A percentile compares a stretch with the other conserved stretches of the same genome.
Conservation (phyloP, 2,329 filamentous ascomycete species). For the Penicillium sp. region DNA sequence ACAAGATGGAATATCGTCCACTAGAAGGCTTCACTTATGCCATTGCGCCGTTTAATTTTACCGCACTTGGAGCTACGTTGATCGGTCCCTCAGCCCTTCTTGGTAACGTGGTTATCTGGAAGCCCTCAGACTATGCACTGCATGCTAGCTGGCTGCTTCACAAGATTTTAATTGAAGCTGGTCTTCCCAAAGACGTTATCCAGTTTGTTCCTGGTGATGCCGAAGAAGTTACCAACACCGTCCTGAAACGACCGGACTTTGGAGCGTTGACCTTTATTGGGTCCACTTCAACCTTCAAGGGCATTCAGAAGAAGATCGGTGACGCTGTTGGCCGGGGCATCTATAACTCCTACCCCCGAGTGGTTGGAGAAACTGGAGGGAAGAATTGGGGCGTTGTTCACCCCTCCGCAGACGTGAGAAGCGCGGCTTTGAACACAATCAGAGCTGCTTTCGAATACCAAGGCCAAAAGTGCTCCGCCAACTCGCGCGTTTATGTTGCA, state of each 20-base stretch:
- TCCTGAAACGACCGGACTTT: slow-evolving; percentile 75
- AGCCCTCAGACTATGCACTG: slow-evolving; percentile 82
- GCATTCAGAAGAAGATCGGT: slow-evolving; percentile 82
- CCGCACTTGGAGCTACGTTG: slow-evolving; percentile 85
- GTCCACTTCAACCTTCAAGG: slow-evolving; percentile 84
- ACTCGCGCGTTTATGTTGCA: slow-evolving; percentile 76
- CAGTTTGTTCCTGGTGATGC: slow-evolving; percentile 90
- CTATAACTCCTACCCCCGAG: slow-evolving; percentile 80
- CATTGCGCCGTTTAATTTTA: slow-evolving; percentile 92
- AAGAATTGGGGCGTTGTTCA: slow-evolving; percentile 91
- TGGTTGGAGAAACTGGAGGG: slow-evolving; percentile 85
- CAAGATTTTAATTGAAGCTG: slow-evolving; percentile 84
- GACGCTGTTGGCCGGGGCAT: slow-evolving; percentile 75
- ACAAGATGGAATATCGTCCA: slow-evolving; percentile 81
- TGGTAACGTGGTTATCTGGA: slow-evolving; percentile 94
- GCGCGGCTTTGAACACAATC: slow-evolving; percentile 77
- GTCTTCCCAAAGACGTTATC: slow-evolving; percentile 81
- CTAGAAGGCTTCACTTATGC: slow-evolving; percentile 94
- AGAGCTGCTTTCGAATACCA: slow-evolving; percentile 87
- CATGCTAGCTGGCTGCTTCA: slow-evolving; percentile 85
- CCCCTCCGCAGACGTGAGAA: slow-evolving; percentile 71
- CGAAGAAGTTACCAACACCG: slow-evolving; percentile 74
- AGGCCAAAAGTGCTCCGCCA: slow-evolving; percentile 86
- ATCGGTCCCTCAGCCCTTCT: slow-evolving; percentile 78
- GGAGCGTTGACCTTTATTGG: slow-evolving; percentile 89